Base-by-base conservation (phyloP, 768 basidiomycete genomes). In the Omphalotus guepiniiformis region DNA sequence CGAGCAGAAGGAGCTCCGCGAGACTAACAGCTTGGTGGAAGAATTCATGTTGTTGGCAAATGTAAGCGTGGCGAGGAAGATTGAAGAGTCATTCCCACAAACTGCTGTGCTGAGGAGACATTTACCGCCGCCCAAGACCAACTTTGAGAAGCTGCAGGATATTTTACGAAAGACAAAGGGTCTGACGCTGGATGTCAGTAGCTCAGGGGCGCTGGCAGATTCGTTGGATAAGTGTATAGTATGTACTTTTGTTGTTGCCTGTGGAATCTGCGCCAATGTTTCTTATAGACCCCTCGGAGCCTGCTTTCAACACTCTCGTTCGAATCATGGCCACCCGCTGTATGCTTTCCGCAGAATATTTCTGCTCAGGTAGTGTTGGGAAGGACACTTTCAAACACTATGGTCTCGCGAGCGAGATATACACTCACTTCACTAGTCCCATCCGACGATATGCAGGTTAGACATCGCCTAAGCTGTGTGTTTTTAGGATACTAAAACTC, bases 31-130 rank as follows among this genome's bases (percentile, higher is more conserved):
- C 53, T 70, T 98, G 6, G 96, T 98, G 2, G 96, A 99, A 65
- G 96, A 98, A 64, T 97, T 99, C 68, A 99, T 99, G 96, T 71
- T 99, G 53, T 82, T 99, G 50, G 95, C 96, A 5, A 99, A 98
- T 58, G 88, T 95, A 56, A 90, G 86, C 54, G 96, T 97, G 1
- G 95, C 96, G 5, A 67, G 71, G 55, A 89, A 87, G 66, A 97
- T 96, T 13, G 88, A 95, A 59, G 90, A 95, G 57, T 83, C 86
- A 0, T 99, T 94, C 72, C 95, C 96, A 1, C 88, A 92, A 62
- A 98, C 95, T 1, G 91, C 94, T 2, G 94, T 99, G 0, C 69
- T 98, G 43, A 91, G 92, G 57, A 88, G 94, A 7, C 94, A 97
- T 69, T 63, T 90, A 48, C 89, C 93, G 6, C 96, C 96, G 2